These are phyloP conservation scores for Thelephora terrestris DNA, from an alignment of 1,284 basidiomycete species.

Conservation along the genomic window DNA sequence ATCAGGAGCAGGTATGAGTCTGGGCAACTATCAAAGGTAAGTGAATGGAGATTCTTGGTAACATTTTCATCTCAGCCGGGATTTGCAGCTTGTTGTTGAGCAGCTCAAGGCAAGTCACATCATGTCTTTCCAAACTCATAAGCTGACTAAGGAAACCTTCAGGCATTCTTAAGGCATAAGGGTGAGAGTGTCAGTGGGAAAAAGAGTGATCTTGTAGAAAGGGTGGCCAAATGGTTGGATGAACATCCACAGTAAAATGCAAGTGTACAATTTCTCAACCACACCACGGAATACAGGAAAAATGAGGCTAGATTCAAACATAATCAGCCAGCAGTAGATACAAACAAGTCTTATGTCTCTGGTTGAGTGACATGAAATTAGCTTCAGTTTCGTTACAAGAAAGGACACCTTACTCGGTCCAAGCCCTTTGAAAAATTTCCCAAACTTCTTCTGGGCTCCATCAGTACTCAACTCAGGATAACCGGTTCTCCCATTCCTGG, in stretches of 20 bases:
- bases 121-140: conserved; percentile 1
- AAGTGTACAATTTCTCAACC: background rate
- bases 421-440: background rate
- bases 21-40: conserved; percentile 56
- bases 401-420: background rate
- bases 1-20: conserved; percentile 52
- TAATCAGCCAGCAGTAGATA: too few relatives aligned
- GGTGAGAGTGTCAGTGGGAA: conserved; percentile 49
- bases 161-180: conserved; percentile 65
- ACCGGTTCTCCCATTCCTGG: background rate
- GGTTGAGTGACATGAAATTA: too few relatives aligned
- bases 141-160: conserved; percentile 10
- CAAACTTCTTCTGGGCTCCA: background rate
- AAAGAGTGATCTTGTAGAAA: conserved; percentile 60
- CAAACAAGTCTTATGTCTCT: too few relatives aligned
- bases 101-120: conserved; percentile 54
- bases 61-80: conserved; percentile 9
- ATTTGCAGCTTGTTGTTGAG: conserved; percentile 57
- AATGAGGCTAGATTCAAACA: too few relatives aligned
- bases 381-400: too few relatives aligned
- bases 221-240: conserved; percentile 50
- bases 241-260: conserved; percentile 22
- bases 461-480: background rate
- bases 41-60: conserved; percentile 15
- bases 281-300: too few relatives aligned